A percentile compares a stretch with the other conserved stretches of the same genome.
These are phyloP conservation scores for Lactarius akahatsu DNA, from an alignment of 768 basidiomycete species.

Conservation along the genomic window DNA sequence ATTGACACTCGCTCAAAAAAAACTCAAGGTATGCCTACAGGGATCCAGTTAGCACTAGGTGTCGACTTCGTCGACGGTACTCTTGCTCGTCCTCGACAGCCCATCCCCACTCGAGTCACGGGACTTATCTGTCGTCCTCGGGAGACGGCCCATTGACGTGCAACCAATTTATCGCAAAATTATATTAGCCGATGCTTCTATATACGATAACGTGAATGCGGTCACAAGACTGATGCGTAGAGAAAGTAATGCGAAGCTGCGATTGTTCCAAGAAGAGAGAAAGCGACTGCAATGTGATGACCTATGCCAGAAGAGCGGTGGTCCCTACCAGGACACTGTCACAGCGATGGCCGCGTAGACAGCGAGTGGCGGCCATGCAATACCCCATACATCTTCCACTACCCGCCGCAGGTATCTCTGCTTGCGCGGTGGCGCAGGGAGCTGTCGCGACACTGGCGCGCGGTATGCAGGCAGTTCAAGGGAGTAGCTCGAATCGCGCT, in stretches of 20 bases:
- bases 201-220: not conserved
- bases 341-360: constrained; percentile 5
- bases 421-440: not conserved
- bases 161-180: not conserved
- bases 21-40: constrained; percentile 29
- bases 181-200: not conserved
- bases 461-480: constrained; percentile 2
- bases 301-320: no score
- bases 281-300: not conserved
- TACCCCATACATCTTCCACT: not conserved
- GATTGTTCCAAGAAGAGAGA: not conserved
- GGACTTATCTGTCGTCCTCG: no score
- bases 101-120: no score
- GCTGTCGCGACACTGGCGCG: not conserved
- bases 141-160: no score
- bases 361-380: constrained; percentile 18
- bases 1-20: not conserved
- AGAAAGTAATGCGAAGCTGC: not conserved
- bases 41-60: constrained; percentile 27
- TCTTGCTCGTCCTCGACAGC: no score
- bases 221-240: not conserved
- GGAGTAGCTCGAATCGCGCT: not conserved
- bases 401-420: constrained; percentile 1
- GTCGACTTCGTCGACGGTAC: no score
- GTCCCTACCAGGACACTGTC: not conserved